phyloP scores from a whole-genome alignment of 371 early-diverging fungal genomes.

The Mucor plumbeus region DNA sequence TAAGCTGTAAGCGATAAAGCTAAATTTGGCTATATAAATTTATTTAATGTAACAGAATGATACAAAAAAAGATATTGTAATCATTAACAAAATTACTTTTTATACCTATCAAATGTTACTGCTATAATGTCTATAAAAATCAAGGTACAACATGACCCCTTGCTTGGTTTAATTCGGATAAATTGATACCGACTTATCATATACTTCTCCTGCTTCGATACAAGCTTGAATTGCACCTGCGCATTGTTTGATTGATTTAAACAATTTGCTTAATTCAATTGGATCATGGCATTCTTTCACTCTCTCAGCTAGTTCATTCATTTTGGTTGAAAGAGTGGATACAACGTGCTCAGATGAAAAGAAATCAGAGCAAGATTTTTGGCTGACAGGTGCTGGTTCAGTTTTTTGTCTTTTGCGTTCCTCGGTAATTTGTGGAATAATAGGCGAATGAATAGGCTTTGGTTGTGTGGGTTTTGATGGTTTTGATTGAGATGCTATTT shows the following conservation, averaged over 20 bases:
- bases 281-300: constrained; percentile 30
- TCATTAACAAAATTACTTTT: not conserved
- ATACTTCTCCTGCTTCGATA: constrained; percentile 21
- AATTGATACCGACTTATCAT: constrained; percentile 13
- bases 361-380: not conserved
- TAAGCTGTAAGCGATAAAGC: not conserved
- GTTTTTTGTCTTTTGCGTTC: constrained; percentile 22
- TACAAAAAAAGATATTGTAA: not conserved
- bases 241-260: constrained; percentile 40
- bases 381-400: not conserved
- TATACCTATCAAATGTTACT: not conserved
- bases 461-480: not conserved
- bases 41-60: constrained; percentile 5
- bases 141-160: constrained; percentile 8
- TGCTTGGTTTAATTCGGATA: not conserved
- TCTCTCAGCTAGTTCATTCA: constrained; percentile 29
- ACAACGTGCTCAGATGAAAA: constrained; percentile 12
- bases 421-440: not conserved
- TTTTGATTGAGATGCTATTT: not conserved
- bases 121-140: not conserved
- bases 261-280: constrained; percentile 24
- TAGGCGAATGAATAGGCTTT: constrained; percentile 7
- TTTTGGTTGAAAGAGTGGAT: constrained; percentile 18
- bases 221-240: constrained; percentile 41
- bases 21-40: constrained; percentile 2